phyloP scores from a whole-genome alignment of 305 asterid species.

The Fraxinus baroniana region DNA sequence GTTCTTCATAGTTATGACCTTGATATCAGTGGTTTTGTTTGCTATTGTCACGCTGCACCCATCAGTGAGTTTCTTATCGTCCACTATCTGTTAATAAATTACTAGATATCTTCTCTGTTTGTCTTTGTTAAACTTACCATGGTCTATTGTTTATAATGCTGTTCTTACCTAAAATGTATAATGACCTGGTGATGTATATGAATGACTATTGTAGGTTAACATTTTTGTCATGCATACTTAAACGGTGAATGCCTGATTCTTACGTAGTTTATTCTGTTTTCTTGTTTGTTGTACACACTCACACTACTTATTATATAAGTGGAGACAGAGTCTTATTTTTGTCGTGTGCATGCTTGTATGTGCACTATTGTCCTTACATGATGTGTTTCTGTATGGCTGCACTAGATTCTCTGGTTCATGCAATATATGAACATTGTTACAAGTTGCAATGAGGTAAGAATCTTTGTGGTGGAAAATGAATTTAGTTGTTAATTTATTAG shows the following conservation, averaged over 20 bases:
- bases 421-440: background rate
- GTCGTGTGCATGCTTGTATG: background rate
- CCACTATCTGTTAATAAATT: background rate
- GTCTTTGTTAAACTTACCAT: background rate
- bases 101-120: background rate
- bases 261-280: background rate
- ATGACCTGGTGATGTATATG: background rate
- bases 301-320: background rate
- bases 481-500: background rate
- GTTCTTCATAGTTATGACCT: constrained; percentile 70
- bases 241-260: background rate
- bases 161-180: background rate
- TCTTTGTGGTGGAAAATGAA: background rate
- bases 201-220: background rate
- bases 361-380: background rate
- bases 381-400: background rate
- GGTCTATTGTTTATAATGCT: background rate
- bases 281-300: background rate
- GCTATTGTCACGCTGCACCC: constrained; percentile 85
- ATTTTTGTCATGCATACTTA: background rate
- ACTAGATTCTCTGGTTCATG: background rate
- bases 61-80: constrained; percentile 51
- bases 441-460: background rate
- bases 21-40: constrained; percentile 63
- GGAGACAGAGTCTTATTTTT: background rate